Evolutionary conservation across 192 early-diverging fungal species (phyloP), one percentile per base, ranked within the genome.

Genomic region (Coemansia asiatica): DNA sequence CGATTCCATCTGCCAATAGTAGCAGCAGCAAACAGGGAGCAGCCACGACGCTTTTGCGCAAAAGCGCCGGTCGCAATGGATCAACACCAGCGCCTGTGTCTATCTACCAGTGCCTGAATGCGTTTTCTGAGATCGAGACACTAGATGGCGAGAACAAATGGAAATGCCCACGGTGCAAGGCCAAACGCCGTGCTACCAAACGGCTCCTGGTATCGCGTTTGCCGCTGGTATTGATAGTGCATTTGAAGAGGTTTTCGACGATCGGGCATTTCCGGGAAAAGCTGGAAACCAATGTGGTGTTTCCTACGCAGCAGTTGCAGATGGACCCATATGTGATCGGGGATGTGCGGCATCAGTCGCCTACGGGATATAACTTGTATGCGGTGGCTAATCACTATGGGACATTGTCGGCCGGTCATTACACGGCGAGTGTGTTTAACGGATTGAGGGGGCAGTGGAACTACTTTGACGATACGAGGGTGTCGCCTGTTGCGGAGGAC

Each of bases 211-310:
- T 99, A 13, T 89, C 92, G 1, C 82, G 87, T 25, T 74, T 97
- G 26, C 97, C 97, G 1, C 83, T 89, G 53, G 89, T 99, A 29
- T 76, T 99, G n/a, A 71, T 98, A 54, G 87, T 99, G 55, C 94
- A 98, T 62, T 63, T 99, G 66, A 99, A 98, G 74, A 86, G 96
- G 54, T 99, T 98, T 59, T 96, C 90, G 19, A 94, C 85, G 31
- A 81, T 92, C 57, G 96, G 96, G 0, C 95, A 94, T 8, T 98
- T 98, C 72, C 87, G 90, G 46, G 89, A 96, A 72, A 97, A 97
- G 68, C 70, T 99, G 28, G 94, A 95, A 51, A 92, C 91, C 0
- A 82, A 86, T 67, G 94, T 98, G 0, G 79, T 90, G 54, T 94
- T 94, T 61, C 95, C 95, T 3, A 79, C 94, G 27, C 72, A 75